Evolutionary conservation across 179 eudicot genomes (phyloP).

Genomic region (Spinacia oleracea): DNA sequence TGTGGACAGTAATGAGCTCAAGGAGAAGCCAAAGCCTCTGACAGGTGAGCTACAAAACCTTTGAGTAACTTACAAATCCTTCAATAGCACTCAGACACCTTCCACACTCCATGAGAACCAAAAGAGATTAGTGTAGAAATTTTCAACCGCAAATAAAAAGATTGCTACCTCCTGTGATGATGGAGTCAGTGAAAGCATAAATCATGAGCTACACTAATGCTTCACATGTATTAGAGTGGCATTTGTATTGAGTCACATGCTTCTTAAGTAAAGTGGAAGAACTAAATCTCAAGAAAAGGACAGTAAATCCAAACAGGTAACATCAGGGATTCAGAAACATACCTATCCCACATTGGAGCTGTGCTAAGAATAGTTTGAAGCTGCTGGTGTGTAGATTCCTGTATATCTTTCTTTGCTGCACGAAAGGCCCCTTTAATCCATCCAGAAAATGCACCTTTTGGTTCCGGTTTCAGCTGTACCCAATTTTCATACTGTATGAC

Average conservation of each 20-base stretch:
- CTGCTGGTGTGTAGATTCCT: slow-evolving; percentile 63
- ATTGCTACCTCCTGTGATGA: neutral
- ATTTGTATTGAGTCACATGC: neutral
- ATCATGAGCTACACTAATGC: neutral
- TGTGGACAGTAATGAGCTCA: neutral
- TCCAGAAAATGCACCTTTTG: slow-evolving; percentile 50
- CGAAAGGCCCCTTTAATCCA: slow-evolving; percentile 75
- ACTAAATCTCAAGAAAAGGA: neutral
- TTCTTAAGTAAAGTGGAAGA: neutral
- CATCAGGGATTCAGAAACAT: slow-evolving; percentile 21
- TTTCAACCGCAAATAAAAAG: neutral
- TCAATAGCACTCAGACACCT: neutral
- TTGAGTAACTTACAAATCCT: no score
- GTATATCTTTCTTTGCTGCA: slow-evolving; percentile 66
- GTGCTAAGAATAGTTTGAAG: slow-evolving; percentile 67
- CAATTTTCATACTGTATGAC: slow-evolving; percentile 76
- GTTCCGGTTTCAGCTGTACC: slow-evolving; percentile 61
- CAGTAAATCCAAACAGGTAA: neutral
- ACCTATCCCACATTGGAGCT: slow-evolving; percentile 92
- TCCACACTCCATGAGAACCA: neutral
- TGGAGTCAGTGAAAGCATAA: neutral
- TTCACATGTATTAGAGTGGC: neutral
- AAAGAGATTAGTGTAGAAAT: neutral
- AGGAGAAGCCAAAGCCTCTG: neutral
- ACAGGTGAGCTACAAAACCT: neutral